Conservation (phyloP, 371 early-diverging fungal species). For the Haplosporangium sp. region DNA sequence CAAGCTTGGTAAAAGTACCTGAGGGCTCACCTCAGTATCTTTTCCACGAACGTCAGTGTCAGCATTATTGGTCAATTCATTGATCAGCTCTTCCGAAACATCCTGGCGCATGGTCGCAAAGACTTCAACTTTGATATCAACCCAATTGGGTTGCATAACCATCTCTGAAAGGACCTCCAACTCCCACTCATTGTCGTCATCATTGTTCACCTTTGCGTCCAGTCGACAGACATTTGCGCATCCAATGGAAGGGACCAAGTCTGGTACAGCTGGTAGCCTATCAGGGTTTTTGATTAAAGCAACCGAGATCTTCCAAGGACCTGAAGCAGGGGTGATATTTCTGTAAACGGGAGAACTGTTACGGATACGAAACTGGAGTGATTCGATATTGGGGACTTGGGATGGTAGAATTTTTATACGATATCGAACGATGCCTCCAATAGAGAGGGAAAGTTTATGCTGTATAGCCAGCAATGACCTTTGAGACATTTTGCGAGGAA, state of each 20-base stretch:
- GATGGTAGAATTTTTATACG: conserved; percentile 27
- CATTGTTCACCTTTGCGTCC: conserved; percentile 18
- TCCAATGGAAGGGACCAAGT: conserved; percentile 36
- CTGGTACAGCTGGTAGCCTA: conserved; percentile 25
- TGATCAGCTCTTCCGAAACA: neutral
- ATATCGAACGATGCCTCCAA: conserved; percentile 52
- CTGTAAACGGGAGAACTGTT: conserved; percentile 37
- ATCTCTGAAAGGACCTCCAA: conserved; percentile 54
- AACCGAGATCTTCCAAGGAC: conserved; percentile 47
- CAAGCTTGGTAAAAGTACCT: conserved; percentile 17
- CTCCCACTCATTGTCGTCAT: conserved; percentile 46
- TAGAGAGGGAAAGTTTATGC: conserved; percentile 37
- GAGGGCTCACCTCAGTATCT: conserved; percentile 19
- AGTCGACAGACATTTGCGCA: conserved; percentile 38
- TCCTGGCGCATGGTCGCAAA: conserved; percentile 16
- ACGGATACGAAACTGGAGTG: conserved; percentile 43
- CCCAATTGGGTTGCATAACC: conserved; percentile 40
- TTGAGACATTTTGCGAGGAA: conserved; percentile 17
- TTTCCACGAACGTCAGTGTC: conserved; percentile 1
- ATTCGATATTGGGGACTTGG: conserved; percentile 17
- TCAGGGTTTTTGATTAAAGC: conserved; percentile 42
- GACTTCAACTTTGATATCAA: conserved; percentile 43
- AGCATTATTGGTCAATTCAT: neutral
- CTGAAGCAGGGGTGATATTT: conserved; percentile 45
- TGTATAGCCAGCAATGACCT: conserved; percentile 33